These are phyloP conservation scores for Plasmodium yoelii DNA, from an alignment of 169 alveolate species.

Conservation along the genomic window DNA sequence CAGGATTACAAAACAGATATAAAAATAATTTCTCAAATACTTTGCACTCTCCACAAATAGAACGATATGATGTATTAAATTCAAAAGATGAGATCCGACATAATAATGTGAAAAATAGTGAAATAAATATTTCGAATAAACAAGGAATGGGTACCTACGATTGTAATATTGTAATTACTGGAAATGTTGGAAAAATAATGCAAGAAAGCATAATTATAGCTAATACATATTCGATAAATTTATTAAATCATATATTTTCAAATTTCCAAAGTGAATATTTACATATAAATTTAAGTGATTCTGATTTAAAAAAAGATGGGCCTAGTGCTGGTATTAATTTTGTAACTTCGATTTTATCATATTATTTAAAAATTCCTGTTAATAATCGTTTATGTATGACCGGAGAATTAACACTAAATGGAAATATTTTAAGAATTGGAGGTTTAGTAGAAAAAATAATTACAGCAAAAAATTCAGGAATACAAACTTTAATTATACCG, in stretches of 20 bases:
- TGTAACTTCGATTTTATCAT: conserved; percentile 91
- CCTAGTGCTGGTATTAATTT: conserved; percentile 96
- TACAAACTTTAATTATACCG: conserved; percentile 87
- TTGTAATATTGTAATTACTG: conserved; percentile 90
- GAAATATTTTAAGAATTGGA: conserved; percentile 93
- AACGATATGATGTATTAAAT: no score
- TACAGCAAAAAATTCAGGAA: conserved; percentile 94
- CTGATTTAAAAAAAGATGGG: conserved; percentile 97
- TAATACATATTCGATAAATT: conserved; percentile 89
- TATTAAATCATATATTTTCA: conserved; percentile 82
- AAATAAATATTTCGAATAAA: no score
- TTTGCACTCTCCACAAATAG: no score
- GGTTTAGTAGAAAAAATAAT: conserved; percentile 95
- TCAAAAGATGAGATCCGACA: no score
- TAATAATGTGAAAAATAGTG: no score
- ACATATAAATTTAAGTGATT: conserved; percentile 96
- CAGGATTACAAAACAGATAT: no score
- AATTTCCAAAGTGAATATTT: conserved; percentile 88
- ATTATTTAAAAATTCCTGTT: conserved; percentile 85
- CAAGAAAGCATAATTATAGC: conserved; percentile 94
- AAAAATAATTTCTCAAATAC: no score
- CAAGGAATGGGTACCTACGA: no score
- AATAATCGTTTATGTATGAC: conserved; percentile 93
- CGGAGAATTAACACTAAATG: conserved; percentile 96
- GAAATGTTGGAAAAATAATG: conserved; percentile 95